Percentiles rank a stretch among this genome's conserved stretches.
These are phyloP conservation scores for Lactarius vividus DNA, from an alignment of 768 basidiomycete species.

Conservation along the genomic window DNA sequence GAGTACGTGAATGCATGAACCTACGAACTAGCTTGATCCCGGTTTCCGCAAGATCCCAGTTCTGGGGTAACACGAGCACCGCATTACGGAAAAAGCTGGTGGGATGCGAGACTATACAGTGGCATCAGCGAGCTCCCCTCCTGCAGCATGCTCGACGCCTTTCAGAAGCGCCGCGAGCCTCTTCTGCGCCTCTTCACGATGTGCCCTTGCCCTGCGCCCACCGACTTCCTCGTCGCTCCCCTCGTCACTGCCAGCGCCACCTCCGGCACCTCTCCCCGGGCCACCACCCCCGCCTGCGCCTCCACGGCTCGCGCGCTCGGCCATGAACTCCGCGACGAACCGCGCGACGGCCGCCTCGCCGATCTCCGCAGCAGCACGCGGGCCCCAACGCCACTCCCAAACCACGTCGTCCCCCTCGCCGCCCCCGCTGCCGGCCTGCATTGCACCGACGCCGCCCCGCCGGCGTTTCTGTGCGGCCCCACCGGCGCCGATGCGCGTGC, in stretches of 20 bases:
- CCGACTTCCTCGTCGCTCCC: conserved; percentile 24
- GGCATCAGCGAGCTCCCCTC: conserved; percentile 48
- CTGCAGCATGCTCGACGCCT: conserved; percentile 64
- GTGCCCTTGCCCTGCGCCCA: conserved; percentile 19
- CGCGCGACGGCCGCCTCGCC: conserved; percentile 71
- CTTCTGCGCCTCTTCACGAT: conserved; percentile 35
- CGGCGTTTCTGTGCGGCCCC: conserved; percentile 47
- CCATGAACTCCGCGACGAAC: conserved; percentile 84
- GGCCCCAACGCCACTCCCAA: conserved; percentile 87
- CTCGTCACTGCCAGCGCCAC: neutral
- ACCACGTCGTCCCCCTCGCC: conserved; percentile 40
- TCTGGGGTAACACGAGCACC: too few relatives aligned
- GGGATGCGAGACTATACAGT: conserved; percentile 7
- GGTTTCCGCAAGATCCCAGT: too few relatives aligned
- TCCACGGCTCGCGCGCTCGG: conserved; percentile 33
- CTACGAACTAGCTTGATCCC: too few relatives aligned
- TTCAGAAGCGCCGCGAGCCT: conserved; percentile 46
- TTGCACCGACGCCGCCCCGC: conserved; percentile 45
- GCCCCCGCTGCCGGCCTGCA: conserved; percentile 17
- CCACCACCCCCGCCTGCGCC: neutral
- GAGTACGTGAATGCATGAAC: too few relatives aligned
- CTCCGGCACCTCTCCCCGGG: neutral
- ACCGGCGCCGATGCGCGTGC: conserved; percentile 48
- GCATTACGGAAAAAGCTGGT: neutral
- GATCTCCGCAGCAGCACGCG: conserved; percentile 75